Conservation (phyloP, 306 rosid genomes). For the Vachellia collinsii region DNA sequence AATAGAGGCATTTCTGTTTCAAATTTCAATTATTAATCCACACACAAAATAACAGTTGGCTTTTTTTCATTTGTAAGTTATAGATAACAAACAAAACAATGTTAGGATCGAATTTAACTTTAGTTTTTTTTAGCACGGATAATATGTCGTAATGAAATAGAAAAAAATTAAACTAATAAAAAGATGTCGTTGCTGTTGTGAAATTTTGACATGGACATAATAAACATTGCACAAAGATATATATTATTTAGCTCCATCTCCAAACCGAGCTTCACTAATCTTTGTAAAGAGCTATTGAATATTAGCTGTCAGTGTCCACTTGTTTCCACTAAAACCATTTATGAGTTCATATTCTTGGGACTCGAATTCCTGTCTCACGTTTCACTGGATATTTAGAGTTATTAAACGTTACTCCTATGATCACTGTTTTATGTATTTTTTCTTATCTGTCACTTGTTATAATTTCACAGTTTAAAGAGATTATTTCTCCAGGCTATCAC, state of each 20-base stretch:
- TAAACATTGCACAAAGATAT: neutral
- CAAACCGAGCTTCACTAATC: neutral
- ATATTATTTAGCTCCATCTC: neutral
- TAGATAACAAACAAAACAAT: neutral
- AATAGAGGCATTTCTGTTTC: neutral
- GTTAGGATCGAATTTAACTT: neutral
- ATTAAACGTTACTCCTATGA: neutral
- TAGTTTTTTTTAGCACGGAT: too few species aligned
- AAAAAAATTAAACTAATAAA: neutral
- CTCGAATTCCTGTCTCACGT: neutral
- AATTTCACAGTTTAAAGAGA: too few species aligned
- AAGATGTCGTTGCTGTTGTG: neutral
- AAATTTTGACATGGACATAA: neutral
- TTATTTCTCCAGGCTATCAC: neutral
- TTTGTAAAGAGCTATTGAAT: neutral
- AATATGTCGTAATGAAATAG: too few species aligned
- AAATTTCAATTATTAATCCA: too few species aligned
- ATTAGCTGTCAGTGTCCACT: neutral
- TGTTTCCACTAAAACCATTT: neutral
- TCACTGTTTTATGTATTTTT: too few species aligned
- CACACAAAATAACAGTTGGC: neutral
- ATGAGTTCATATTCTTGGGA: neutral
- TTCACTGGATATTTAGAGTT: neutral
- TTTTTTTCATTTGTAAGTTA: neutral
- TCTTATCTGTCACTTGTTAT: neutral